Base-by-base conservation (phyloP, 805 yeast species). In the Candida peoriensis region DNA sequence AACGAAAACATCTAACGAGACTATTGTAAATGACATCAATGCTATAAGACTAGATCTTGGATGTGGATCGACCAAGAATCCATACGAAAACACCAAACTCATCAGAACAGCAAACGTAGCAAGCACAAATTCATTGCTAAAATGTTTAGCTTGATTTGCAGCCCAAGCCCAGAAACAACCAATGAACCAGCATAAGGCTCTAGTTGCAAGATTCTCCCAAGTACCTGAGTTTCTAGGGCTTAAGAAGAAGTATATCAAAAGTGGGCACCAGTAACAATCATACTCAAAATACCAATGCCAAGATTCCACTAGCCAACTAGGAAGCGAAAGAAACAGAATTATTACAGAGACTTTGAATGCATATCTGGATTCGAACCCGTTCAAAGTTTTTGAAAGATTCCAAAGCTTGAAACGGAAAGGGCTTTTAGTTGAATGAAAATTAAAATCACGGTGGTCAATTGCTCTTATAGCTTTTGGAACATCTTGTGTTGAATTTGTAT, bases 111-210 rank as follows among this genome's bases (percentile, higher is more conserved):
- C 60, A 46, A 70, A 64, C 3, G 60, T 58, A 9, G 64, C 63
- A 28, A 69, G 45, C 5, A 70, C 69, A 37, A 59, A 60, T 1
- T 64, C 60, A 33, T 51, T 53, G 19, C 63, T 52, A 32, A 58
- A 64, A 33, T 60, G 61, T 15, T 55, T 44, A 2, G 74, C 54
- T 20, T 64, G 61, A 37, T 53, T 55, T 1, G 70, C 66, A 11
- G 70, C 63, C 60, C 74, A 71, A 1, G 70, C 76, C 67, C 72
- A 67, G 38, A 70, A 62, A 9, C 63, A 55, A 3, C 72, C 73
- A n/a, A 58, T 19, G 8, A 69, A 32, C 38, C 67, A 61, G 25
- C 60, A 59, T 0, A 49, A 11, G 0, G 61, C 15, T 41, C 74
- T 52, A n/a, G 57, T 53, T 2, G 45, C 18, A 3, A 64, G 23